A percentile compares a stretch with the other conserved stretches of the same genome.
phyloP scores from a whole-genome alignment of 495 filamentous ascomycete genomes.

The Bryoglossum gracile region DNA sequence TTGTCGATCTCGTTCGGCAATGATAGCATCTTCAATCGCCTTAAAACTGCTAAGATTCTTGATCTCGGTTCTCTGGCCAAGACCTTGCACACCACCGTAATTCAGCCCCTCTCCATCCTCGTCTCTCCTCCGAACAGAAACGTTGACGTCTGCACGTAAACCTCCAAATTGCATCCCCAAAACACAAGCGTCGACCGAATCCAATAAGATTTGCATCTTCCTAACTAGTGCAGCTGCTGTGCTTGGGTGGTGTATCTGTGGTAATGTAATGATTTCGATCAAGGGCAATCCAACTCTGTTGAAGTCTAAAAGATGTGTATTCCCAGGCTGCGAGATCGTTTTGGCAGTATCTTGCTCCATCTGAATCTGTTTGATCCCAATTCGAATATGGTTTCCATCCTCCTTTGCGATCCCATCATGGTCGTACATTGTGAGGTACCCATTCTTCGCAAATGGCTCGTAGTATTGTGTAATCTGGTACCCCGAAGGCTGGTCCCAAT shows the following conservation, averaged over 20 bases:
- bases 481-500: conserved; percentile 91
- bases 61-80: conserved; percentile 92
- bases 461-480: conserved; percentile 98
- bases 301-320: conserved; percentile 79
- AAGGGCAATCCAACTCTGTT: conserved; percentile 88
- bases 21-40: conserved; percentile 87
- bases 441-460: conserved; percentile 76
- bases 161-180: conserved; percentile 92
- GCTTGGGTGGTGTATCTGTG: conserved; percentile 73
- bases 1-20: conserved; percentile 83
- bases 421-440: conserved; percentile 57
- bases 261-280: conserved; percentile 90
- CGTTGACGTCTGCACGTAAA: conserved; percentile 89
- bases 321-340: conserved; percentile 68
- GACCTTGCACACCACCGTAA: conserved; percentile 47
- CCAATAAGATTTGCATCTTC: conserved; percentile 82
- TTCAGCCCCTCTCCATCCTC: conserved; percentile 33
- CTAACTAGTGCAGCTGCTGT: conserved; percentile 81
- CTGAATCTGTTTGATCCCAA: conserved; percentile 89
- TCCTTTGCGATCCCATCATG: conserved; percentile 75
- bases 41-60: conserved; percentile 96
- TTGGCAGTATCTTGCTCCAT: conserved; percentile 98
- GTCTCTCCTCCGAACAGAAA: conserved; percentile 62
- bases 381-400: conserved; percentile 53
- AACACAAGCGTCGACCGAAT: conserved; percentile 70